These are phyloP conservation scores for Corchorus olitorius DNA, from an alignment of 345 rosid species.

Conservation along the genomic window DNA sequence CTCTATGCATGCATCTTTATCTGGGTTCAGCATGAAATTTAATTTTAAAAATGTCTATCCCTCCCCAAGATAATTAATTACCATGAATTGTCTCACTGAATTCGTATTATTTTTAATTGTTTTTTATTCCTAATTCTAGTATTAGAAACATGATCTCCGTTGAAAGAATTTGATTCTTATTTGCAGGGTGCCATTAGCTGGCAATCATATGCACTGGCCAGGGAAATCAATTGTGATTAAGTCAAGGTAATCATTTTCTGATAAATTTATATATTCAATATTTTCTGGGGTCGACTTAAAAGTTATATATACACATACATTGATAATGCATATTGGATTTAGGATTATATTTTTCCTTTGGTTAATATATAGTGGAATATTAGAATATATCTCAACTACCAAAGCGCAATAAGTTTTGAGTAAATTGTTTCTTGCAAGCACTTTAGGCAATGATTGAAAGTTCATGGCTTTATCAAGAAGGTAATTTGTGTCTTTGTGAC, in stretches of 20 bases:
- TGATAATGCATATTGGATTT: background rate
- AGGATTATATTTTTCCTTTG: background rate
- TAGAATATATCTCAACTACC: background rate
- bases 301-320: background rate
- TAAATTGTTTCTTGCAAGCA: slow-evolving; percentile 4
- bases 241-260: background rate
- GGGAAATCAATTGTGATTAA: background rate
- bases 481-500: background rate
- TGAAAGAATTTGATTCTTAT: background rate
- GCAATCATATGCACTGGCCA: slow-evolving; percentile 6
- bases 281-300: background rate
- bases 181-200: slow-evolving; percentile 6
- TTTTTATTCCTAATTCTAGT: background rate
- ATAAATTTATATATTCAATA: background rate
- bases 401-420: background rate
- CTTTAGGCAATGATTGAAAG: background rate
- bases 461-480: background rate
- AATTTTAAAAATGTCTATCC: background rate
- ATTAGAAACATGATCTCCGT: background rate
- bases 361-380: background rate
- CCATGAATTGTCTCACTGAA: background rate
- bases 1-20: background rate
- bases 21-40: background rate
- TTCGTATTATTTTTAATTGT: background rate
- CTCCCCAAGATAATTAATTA: background rate